Evolutionary conservation across 2,329 filamentous ascomycete genomes (phyloP).

Genomic region (Cladophialophora bantiana): DNA sequence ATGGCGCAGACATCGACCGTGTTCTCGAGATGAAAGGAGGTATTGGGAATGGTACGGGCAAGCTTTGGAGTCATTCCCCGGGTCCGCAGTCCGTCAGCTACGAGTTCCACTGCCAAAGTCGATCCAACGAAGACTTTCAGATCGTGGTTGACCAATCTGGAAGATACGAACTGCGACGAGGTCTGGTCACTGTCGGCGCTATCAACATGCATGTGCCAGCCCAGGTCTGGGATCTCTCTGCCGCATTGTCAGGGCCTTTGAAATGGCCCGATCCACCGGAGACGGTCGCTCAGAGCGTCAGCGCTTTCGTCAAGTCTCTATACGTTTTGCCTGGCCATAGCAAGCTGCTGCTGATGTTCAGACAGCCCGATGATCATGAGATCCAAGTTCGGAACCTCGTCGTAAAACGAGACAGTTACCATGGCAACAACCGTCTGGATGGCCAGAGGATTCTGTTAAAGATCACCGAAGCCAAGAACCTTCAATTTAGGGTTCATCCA

Average conservation of each 20-base stretch:
- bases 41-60: constrained; percentile 26
- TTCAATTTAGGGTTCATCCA: constrained; percentile 41
- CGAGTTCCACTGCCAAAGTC: constrained; percentile 51
- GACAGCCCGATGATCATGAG: constrained; percentile 39
- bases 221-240: constrained; percentile 50
- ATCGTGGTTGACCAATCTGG: constrained; percentile 47
- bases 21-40: constrained; percentile 46
- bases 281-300: constrained; percentile 42
- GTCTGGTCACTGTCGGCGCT: constrained; percentile 43
- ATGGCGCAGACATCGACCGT: constrained; percentile 50
- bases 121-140: constrained; percentile 43
- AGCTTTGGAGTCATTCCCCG: constrained; percentile 26
- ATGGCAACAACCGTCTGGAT: constrained; percentile 43
- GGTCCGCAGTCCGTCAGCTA: constrained; percentile 42
- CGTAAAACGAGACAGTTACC: constrained; percentile 27
- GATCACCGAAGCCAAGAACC: constrained; percentile 50
- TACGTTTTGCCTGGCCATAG: constrained; percentile 44
- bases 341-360: constrained; percentile 43
- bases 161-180: constrained; percentile 41
- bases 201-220: constrained; percentile 51
- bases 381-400: constrained; percentile 33
- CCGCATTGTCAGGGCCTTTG: constrained; percentile 43
- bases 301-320: constrained; percentile 46
- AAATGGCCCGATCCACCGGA: constrained; percentile 40
- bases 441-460: constrained; percentile 39